Evolutionary conservation across 768 basidiomycete species (phyloP).

Genomic region (Amanita rubescens): DNA sequence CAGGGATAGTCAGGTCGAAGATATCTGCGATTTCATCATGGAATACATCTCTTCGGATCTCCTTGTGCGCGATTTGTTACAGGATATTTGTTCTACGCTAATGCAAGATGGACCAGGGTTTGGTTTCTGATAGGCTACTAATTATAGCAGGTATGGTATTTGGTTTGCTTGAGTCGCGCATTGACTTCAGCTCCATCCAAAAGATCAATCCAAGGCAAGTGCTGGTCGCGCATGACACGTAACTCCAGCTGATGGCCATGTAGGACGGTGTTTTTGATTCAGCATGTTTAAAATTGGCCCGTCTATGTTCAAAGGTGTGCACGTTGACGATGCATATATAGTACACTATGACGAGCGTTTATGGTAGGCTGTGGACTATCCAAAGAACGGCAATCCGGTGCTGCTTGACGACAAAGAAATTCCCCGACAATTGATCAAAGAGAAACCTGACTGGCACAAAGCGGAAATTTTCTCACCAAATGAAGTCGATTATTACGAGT

Average conservation of each 20-base stretch:
- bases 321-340: not conserved
- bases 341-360: not conserved
- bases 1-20: slow-evolving; percentile 50
- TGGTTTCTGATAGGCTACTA: slow-evolving; percentile 61
- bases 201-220: slow-evolving; percentile 66
- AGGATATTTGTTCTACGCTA: not conserved
- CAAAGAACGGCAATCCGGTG: slow-evolving; percentile 68
- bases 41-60: slow-evolving; percentile 83
- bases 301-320: slow-evolving; percentile 46
- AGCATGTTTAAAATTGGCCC: slow-evolving; percentile 50
- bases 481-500: slow-evolving; percentile 63
- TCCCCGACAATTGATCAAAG: slow-evolving; percentile 50
- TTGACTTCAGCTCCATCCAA: slow-evolving; percentile 1
- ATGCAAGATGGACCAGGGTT: slow-evolving; percentile 40
- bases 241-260: not conserved
- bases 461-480: slow-evolving; percentile 48
- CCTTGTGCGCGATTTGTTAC: slow-evolving; percentile 37
- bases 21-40: slow-evolving; percentile 75
- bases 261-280: slow-evolving; percentile 57
- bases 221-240: not conserved
- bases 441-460: slow-evolving; percentile 77
- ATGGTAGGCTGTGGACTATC: slow-evolving; percentile 65
- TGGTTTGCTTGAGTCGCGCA: not conserved
- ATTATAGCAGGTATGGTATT: slow-evolving; percentile 53
- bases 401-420: slow-evolving; percentile 36